Evolutionary conservation across 306 rosid species (phyloP).

Genomic region (Vigna radiata): DNA sequence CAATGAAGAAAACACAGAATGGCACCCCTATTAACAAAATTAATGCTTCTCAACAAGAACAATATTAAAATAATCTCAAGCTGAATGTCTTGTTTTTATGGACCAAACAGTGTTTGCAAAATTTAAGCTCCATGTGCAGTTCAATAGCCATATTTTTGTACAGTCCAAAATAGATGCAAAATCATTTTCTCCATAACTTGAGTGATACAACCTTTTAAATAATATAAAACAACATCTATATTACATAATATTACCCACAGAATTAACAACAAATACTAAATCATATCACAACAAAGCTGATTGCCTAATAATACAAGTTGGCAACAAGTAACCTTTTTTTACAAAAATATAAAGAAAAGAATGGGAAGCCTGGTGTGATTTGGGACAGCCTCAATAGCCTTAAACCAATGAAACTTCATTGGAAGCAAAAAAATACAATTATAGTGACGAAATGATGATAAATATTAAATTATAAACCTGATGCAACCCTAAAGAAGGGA

Average conservation of each 20-base stretch:
- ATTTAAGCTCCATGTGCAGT: too few species aligned
- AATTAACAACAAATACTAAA: neutral
- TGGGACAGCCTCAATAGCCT: neutral
- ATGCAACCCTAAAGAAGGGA: constrained; percentile 23
- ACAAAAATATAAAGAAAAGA: too few species aligned
- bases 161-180: too few species aligned
- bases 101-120: too few species aligned
- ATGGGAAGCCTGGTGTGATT: neutral
- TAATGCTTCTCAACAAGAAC: too few species aligned
- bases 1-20: neutral
- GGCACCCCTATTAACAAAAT: neutral
- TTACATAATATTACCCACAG: too few species aligned
- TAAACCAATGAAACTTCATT: neutral
- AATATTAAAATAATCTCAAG: too few species aligned
- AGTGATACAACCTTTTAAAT: neutral
- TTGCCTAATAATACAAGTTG: neutral
- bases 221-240: too few species aligned
- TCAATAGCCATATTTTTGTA: too few species aligned
- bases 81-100: too few species aligned
- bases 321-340: too few species aligned
- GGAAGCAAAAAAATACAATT: neutral
- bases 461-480: constrained; percentile 16
- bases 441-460: neutral
- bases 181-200: neutral
- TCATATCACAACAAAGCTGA: too few species aligned